These are phyloP conservation scores for Begonia masoniana DNA, from an alignment of 306 rosid genomes.

Conservation along the genomic window DNA sequence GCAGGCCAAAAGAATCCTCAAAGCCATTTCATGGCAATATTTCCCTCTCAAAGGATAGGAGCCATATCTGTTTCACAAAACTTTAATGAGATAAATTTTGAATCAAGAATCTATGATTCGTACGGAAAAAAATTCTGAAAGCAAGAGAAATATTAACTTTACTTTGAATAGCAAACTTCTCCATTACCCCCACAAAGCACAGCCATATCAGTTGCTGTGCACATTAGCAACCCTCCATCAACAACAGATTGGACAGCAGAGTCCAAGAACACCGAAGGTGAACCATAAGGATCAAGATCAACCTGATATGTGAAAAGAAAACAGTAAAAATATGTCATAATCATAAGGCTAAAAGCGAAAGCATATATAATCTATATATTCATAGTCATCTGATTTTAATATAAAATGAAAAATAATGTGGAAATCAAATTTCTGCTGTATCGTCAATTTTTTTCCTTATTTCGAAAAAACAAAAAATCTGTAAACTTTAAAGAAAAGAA, in stretches of 20 bases:
- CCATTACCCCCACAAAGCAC: constrained; percentile 95
- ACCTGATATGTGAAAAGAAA: constrained; percentile 41
- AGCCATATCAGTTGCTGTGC: constrained; percentile 99
- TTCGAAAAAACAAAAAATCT: no score
- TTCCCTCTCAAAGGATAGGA: constrained; percentile 89
- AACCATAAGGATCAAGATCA: constrained; percentile 98
- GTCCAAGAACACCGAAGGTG: constrained; percentile 92
- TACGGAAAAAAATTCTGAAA: no score
- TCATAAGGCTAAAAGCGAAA: background rate
- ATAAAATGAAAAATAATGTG: no score
- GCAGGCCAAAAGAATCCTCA: constrained; percentile 90
- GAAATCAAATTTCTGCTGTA: no score
- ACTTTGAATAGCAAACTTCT: constrained; percentile 99
- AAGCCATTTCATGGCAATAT: constrained; percentile 96
- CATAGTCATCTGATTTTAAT: no score
- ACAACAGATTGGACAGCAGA: constrained; percentile 92
- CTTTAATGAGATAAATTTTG: constrained; percentile 7
- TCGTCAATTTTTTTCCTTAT: no score
- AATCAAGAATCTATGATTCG: background rate
- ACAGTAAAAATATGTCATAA: background rate
- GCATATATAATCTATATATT: no score
- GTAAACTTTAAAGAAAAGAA: no score
- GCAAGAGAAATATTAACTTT: constrained; percentile 20
- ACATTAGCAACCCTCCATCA: constrained; percentile 97
- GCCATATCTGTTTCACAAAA: constrained; percentile 58